Evolutionary conservation across 2,329 filamentous ascomycete species (phyloP).

Genomic region (Paecilomyces sp.): DNA sequence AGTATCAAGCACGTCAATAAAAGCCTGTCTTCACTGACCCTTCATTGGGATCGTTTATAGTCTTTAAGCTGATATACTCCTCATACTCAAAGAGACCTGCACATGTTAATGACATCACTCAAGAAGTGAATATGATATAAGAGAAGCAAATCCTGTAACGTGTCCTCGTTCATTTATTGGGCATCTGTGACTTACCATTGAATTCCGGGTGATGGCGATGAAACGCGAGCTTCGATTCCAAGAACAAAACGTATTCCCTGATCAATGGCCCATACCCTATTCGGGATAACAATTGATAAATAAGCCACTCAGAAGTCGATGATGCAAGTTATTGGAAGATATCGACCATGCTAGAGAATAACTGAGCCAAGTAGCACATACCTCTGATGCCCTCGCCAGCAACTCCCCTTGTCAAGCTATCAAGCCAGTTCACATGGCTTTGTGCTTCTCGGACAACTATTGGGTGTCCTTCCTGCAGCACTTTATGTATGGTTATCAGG

Average conservation of each 20-base stretch:
- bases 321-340: not conserved
- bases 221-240: slow-evolving; percentile 91
- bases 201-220: slow-evolving; percentile 96
- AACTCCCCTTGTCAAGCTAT: slow-evolving; percentile 80
- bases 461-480: slow-evolving; percentile 93
- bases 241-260: slow-evolving; percentile 91
- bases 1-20: slow-evolving; percentile 10
- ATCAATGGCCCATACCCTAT: slow-evolving; percentile 80
- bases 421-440: slow-evolving; percentile 81
- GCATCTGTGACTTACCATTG: slow-evolving; percentile 56
- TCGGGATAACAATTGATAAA: not conserved
- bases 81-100: slow-evolving; percentile 88
- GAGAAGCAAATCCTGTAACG: no score
- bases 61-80: slow-evolving; percentile 96
- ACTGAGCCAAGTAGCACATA: slow-evolving; percentile 16
- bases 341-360: not conserved
- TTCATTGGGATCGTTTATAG: slow-evolving; percentile 97
- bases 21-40: slow-evolving; percentile 48
- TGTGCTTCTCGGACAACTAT: slow-evolving; percentile 81
- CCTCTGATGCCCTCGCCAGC: slow-evolving; percentile 77
- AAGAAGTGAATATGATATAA: not conserved
- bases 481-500: slow-evolving; percentile 93
- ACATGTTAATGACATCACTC: slow-evolving; percentile 4
- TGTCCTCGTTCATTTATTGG: no score
- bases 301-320: slow-evolving; percentile 4